Base-by-base conservation (phyloP, 2,329 filamentous ascomycete genomes). In the Alternaria novae-zelandiae region DNA sequence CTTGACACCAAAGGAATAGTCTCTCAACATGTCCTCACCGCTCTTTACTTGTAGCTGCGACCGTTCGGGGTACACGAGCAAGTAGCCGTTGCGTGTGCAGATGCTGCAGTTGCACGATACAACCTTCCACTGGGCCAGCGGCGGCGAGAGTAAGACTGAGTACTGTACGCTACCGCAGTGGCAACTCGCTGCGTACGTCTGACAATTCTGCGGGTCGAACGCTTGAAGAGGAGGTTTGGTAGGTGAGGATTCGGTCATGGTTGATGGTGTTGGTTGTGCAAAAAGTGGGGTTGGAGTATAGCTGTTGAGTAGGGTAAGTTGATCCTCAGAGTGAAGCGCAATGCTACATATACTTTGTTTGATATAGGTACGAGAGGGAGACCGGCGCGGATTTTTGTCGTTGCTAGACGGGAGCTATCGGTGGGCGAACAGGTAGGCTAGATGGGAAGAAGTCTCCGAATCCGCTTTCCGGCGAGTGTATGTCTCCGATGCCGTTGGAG, bases 141-240 rank as follows among this genome's bases (percentile, higher is more conserved):
- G 82, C 30, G 85, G 84, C 32, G 82, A 83, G 55, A 87, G 79
- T 10, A 80, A 83, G 21, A 85, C 77, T 5, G 81, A 79, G 70
- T 85, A 84, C 66, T 81, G 78, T 67, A 88, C 81, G 59, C 81
- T 81, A 51, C 85, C 85, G 74, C 86, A 88, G 73, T 87, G 86
- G 68, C 85, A 87, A 53, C 50, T 60, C 25, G 59, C 82, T 82
- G 7, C 79, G 83, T 56, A 60, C 4, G 51, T 41, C 28, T 63
- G 36, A 25, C 36, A 54, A 17, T 49, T 54, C 8, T 53, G 36
- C 17, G 55, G 55, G 32, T 54, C 23, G 13, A 54, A 53, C 10
- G 11, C 28, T 4, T 25, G 43, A n/a, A 59, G 13, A 23, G 43
- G 8, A 6, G 49, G 55, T 12, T 44, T 54, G 15, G 55, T 59